Evolutionary conservation across 1,139 yeast species (phyloP), one percentile per base, ranked within the genome.

Genomic region (Nakaseomyces bracarensis): DNA sequence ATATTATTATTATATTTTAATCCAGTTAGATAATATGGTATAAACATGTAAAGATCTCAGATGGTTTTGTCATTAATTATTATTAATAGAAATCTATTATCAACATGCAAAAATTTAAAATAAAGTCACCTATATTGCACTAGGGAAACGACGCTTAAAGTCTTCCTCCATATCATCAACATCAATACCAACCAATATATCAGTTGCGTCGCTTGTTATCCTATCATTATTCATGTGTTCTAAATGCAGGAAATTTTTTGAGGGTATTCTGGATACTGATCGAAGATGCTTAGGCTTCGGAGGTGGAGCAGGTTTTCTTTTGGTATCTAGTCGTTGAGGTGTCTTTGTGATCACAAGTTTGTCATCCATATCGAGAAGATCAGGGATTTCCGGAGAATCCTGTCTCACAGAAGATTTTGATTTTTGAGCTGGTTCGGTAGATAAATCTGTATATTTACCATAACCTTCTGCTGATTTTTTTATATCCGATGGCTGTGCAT

Each of bases 401-500:
- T 31, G 23, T 14, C 14, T 33, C 28, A 30, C 30, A 14, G 13
- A 14, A 10, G 18, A 19, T 11, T 37, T 22, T 4, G 13, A 20
- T 6, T n/a, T 14, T 7, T 15, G 16, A 3, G 20, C 3, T 15
- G n/a, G 7, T 30, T 18, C 40, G 13, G 27, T 36, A 9, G 38
- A 43, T 11, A 46, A 49, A 36, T 69, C 75, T 0, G 80, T 77
- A 49, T 67, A 76, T 50, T 70, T 70, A 1, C 82, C 82, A 53
- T 77, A 78, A 0, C 83, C 83, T 7, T 63, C 60, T 0, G 82
- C 82, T 0, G 79, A 71, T 48, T 68, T 72, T 9, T 61, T 51
- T 0, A 65, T 57, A 3, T 68, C 64, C 4, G 66, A 54, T 0
- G 66, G 65, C 5, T 64, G 66, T 22, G 65, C 60, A 27, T 63